phyloP scores from a whole-genome alignment of 495 filamentous ascomycete genomes.

The Cercophora scortea region DNA sequence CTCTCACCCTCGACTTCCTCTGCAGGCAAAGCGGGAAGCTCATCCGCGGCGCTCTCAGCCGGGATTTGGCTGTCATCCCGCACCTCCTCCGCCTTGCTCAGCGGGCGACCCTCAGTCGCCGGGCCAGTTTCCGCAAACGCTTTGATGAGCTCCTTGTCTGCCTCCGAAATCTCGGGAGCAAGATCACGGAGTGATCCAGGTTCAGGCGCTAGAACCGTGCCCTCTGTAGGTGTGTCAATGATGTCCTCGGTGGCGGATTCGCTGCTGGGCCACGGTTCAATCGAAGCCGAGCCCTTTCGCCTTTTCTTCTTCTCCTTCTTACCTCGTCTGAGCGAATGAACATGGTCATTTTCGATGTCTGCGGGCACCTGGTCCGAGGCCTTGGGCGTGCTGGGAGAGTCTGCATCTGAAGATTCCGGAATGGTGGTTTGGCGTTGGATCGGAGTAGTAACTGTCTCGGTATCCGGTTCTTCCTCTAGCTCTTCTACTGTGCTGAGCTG shows the following conservation, averaged over 20 bases:
- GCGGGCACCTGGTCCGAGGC: too few species aligned
- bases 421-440: background rate
- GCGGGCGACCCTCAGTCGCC: background rate
- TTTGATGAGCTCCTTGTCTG: background rate
- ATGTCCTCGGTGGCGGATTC: conserved; percentile 8
- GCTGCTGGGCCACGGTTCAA: conserved; percentile 14
- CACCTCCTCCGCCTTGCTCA: background rate
- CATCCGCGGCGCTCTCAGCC: background rate
- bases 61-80: background rate
- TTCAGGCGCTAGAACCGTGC: background rate
- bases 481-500: conserved; percentile 24
- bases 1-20: too few species aligned
- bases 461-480: background rate
- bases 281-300: conserved; percentile 2
- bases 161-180: background rate
- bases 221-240: background rate
- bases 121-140: conserved; percentile 9
- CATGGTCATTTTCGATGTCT: background rate
- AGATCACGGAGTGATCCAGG: background rate
- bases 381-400: too few species aligned
- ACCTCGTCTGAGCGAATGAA: conserved; percentile 17
- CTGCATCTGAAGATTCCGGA: conserved; percentile 2
- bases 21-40: too few species aligned
- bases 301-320: conserved; percentile 24
- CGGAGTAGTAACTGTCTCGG: conserved; percentile 1